A percentile compares a stretch with the other conserved stretches of the same genome.
Conservation (phyloP, 2,329 filamentous ascomycete genomes). For the Talaromyces sp. region DNA sequence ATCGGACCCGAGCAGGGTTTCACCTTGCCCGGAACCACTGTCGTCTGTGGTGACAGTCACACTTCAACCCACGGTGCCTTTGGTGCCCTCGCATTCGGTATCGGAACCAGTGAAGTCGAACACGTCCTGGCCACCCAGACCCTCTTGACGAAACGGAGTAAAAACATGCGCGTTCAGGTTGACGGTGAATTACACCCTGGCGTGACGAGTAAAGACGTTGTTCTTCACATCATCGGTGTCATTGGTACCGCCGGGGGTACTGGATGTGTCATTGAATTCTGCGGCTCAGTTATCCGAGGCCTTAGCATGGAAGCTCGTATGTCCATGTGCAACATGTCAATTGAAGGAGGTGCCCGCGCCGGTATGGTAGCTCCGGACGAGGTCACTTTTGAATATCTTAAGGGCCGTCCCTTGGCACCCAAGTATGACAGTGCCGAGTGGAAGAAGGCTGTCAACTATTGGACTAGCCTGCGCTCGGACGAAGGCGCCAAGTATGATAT, state of each 20-base stretch:
- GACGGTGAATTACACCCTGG: constrained; percentile 85
- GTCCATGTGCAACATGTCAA: constrained; percentile 99
- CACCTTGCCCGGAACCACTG: constrained; percentile 91
- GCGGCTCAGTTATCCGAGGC: constrained; percentile 81
- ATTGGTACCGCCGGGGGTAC: constrained; percentile 95
- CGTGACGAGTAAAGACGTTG: constrained; percentile 92
- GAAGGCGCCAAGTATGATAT: constrained; percentile 83
- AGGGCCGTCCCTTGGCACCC: constrained; percentile 82
- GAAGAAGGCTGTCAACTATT: constrained; percentile 83
- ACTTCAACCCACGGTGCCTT: constrained; percentile 98
- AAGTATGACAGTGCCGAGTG: constrained; percentile 79
- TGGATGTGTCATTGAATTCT: constrained; percentile 94
- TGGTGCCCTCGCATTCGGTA: constrained; percentile 89
- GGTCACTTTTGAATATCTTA: constrained; percentile 90
- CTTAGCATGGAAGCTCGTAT: constrained; percentile 96
- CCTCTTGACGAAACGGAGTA: constrained; percentile 87
- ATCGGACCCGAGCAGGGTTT: constrained; percentile 98
- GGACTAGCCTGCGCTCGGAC: constrained; percentile 80
- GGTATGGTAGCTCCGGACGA: constrained; percentile 97
- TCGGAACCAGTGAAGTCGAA: constrained; percentile 97
- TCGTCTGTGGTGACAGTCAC: constrained; percentile 96
- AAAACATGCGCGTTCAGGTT: constrained; percentile 97
- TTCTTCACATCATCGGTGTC: constrained; percentile 85
- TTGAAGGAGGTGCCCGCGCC: constrained; percentile 89
- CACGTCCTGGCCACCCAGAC: constrained; percentile 96